phyloP scores from a whole-genome alignment of 208 protist genomes.

The Angomonas desouzai region DNA sequence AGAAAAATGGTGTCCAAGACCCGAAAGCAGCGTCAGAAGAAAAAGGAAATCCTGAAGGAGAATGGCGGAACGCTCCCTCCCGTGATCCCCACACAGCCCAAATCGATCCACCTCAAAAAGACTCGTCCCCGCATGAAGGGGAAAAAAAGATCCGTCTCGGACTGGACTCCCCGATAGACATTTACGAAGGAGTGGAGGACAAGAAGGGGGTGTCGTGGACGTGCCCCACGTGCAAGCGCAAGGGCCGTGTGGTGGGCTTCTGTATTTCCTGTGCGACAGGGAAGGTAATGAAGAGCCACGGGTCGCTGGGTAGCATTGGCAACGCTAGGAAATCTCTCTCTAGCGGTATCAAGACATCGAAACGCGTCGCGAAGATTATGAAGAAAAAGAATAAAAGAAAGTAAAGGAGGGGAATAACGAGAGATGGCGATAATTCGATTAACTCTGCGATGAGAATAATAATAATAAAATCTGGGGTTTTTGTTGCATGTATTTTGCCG shows the following conservation, averaged over 20 bases:
- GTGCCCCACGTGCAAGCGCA: constrained; percentile 63
- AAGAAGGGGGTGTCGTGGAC: constrained; percentile 78
- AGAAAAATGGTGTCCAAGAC: constrained; percentile 88
- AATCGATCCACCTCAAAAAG: constrained; percentile 86
- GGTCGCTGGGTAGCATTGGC: constrained; percentile 21
- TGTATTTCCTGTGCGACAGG: constrained; percentile 79
- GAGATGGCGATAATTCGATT: neutral
- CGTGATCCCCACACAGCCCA: constrained; percentile 57
- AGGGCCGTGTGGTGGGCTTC: constrained; percentile 80
- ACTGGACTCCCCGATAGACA: constrained; percentile 73
- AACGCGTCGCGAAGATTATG: constrained; percentile 12
- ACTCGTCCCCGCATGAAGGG: constrained; percentile 86
- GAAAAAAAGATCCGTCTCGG: constrained; percentile 90
- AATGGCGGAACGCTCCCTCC: constrained; percentile 64
- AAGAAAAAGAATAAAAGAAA: constrained; percentile 32
- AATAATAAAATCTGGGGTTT: constrained; percentile 4
- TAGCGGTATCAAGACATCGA: constrained; percentile 21
- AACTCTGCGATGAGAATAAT: neutral
- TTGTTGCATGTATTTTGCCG: neutral
- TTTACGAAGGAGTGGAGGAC: constrained; percentile 85
- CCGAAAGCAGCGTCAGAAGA: constrained; percentile 77
- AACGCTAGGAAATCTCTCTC: neutral
- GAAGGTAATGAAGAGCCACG: constrained; percentile 57
- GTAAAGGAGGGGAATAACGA: neutral
- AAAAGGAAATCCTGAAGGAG: constrained; percentile 51